Base-by-base conservation (phyloP, 805 yeast species). In the Kregervanrija fluxuum region DNA sequence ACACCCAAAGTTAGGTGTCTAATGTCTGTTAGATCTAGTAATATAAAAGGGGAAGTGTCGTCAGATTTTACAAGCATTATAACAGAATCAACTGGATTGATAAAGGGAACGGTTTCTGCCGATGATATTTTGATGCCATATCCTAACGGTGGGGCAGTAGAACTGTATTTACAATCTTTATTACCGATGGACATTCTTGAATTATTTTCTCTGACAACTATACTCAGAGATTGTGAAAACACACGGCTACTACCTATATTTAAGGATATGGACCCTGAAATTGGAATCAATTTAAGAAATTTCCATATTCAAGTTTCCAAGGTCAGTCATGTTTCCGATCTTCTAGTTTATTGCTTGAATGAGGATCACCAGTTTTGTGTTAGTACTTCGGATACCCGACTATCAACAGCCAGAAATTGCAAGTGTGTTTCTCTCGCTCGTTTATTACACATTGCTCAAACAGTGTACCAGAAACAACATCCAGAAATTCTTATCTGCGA, bases 281-380 rank as follows among this genome's bases (percentile, higher is more conserved):
- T 74, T 37, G 93, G 95, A 4, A 80, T 86, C 5, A 78, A 87
- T 3, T 71, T 89, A 44, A 73, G 97, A 50, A 86, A 90, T 57
- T 90, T 89, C 62, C 88, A 85, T 57, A 78, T 85, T 45, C 98
- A 91, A 64, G 84, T 80, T 14, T 74, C 88, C n/a, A 89, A 88
- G 57, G 67, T 82, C 48, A 84, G 93, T 32, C 69, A 78, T 28
- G 69, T 88, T 9, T 73, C 93, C 0, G 95, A 86, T 56, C 75
- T 88, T 41, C 67, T 87, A 5, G 77, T 90, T n/a, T 91, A 89
- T 60, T 76, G 88, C 50, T 70, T 79, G 48, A 69, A 74, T 48
- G 62, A 64, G 3, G 65, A 63, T 41, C 71, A 69, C 52, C 57
- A 52, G n/a, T 48, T 38, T 10, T 54, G 57, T 32, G 40, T 55